These are phyloP conservation scores for Diaporthe citri DNA, from an alignment of 2,329 filamentous ascomycete species.

Conservation along the genomic window DNA sequence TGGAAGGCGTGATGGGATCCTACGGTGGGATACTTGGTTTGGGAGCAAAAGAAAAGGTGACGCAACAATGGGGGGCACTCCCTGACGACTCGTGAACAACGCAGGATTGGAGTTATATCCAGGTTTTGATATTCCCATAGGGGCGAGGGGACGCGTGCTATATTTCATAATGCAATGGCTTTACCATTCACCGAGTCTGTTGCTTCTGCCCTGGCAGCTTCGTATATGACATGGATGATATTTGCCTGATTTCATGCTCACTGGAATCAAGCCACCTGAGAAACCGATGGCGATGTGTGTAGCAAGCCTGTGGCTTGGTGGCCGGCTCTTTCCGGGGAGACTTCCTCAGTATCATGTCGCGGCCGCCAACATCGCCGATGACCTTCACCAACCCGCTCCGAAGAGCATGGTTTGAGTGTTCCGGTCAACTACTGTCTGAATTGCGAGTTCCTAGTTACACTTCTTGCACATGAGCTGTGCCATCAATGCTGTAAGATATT, in stretches of 20 bases:
- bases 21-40: neutral
- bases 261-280: neutral
- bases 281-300: too few species aligned
- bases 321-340: neutral
- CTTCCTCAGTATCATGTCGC: neutral
- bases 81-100: neutral
- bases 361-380: too few species aligned
- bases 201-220: neutral
- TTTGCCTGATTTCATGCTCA: too few species aligned
- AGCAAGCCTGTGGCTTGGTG: neutral
- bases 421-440: neutral
- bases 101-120: neutral
- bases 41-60: neutral
- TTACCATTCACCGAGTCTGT: neutral
- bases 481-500: neutral
- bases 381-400: neutral
- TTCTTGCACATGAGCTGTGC: neutral
- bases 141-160: neutral
- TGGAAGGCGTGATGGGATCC: neutral
- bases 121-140: neutral
- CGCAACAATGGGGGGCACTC: neutral
- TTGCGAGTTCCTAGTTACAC: neutral
- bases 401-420: neutral
- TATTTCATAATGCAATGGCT: conserved; percentile 22
- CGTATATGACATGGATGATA: neutral